These are phyloP conservation scores for Ephemerocybe angulata DNA, from an alignment of 768 basidiomycete genomes.

Conservation along the genomic window DNA sequence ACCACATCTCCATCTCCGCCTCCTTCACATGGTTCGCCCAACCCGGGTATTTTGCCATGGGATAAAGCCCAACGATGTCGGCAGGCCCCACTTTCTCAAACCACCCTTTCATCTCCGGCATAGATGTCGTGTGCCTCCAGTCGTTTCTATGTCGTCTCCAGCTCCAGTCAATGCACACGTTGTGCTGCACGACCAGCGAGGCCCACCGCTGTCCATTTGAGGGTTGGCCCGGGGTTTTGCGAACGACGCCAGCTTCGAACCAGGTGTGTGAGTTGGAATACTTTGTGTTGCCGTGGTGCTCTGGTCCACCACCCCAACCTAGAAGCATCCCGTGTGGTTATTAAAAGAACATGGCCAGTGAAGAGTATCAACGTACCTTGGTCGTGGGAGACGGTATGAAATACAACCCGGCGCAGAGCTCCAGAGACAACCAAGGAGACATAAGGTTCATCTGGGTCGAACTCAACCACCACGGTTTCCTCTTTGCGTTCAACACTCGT, in stretches of 20 bases:
- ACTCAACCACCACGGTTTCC: background rate
- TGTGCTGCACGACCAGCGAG: background rate
- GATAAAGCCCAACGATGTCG: background rate
- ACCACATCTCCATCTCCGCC: background rate
- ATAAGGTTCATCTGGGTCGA: background rate
- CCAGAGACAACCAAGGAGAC: background rate
- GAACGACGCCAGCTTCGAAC: conserved; percentile 1
- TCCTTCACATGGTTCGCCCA: conserved; percentile 45
- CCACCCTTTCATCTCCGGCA: conserved; percentile 2
- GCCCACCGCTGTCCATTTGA: background rate
- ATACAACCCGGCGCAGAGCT: background rate
- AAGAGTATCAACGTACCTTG: background rate
- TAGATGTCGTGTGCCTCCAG: background rate
- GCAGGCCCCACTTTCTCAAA: background rate
- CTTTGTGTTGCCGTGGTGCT: conserved; percentile 2
- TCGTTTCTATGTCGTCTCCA: background rate
- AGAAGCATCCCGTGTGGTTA: background rate
- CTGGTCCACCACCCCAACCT: background rate
- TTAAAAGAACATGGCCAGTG: background rate
- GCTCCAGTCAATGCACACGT: background rate
- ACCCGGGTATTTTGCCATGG: conserved; percentile 83
- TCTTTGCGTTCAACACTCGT: background rate
- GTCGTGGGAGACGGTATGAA: background rate
- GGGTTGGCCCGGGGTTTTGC: background rate
- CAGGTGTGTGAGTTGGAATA: background rate